Base-by-base conservation (phyloP, 2,329 filamentous ascomycete species). In the Penicillium sumatraense region DNA sequence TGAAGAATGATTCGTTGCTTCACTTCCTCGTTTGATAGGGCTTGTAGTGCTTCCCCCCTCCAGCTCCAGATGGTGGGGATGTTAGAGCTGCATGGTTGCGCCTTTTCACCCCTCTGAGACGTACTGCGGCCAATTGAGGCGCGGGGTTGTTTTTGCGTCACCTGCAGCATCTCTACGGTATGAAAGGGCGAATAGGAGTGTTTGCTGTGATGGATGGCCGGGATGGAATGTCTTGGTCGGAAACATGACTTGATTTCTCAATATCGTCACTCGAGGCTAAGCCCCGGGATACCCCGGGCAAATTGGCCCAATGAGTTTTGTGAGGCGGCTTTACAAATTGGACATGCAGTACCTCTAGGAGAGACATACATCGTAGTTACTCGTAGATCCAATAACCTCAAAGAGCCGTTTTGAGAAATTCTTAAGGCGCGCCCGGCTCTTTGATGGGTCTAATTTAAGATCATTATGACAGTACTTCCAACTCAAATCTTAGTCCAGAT, bases 221-320 rank as follows among this genome's bases (percentile, higher is more conserved):
- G 45, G 51, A 38, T 54, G 29, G 18, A 20, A 38, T 38, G 35
- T 38, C 44, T 21, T 44, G 38, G 10, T 42, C 23, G 76, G 72
- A 92, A 89, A 89, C 10, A 20, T 93, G 90, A 95, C 82, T 81
- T 33, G 27, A 11, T 26, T 42, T 11, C 18, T 54, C 33, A 21
- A 38, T 13, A 38, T 38, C 35, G 16, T 51, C 53, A 51, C 38
- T 42, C 48, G 49, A 31, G 49, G 24, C 46, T 20, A 42, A 42
- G 26, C 14, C 18, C 51, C 26, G 53, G 49, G 46, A 41, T 42
- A 44, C 29, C 49, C 49, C 41, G 49, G 49, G 13, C 14, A 35
- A 27, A 51, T n/a, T n/a, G 35, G 13, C 31, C 41, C 47, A 48
- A 51, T 49, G 13, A 20, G 23, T 31, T 7, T 13, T 2, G 23